phyloP scores from a whole-genome alignment of 169 alveolate species.

The Eimeria sp. region DNA sequence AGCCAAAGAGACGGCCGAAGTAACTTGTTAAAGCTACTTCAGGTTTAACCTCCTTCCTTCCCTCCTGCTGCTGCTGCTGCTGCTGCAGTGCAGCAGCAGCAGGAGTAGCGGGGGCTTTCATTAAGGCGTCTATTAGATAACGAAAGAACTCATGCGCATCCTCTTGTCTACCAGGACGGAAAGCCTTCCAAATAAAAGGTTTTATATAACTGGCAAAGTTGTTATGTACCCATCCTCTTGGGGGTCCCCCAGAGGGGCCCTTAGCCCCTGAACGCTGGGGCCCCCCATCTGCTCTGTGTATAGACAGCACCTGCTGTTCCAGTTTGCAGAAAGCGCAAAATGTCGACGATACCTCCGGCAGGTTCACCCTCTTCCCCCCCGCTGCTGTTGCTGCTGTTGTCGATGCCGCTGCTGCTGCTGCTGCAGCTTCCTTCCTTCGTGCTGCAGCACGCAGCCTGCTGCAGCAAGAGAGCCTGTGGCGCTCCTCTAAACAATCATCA shows the following conservation, averaged over 20 bases:
- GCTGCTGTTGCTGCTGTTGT: background rate
- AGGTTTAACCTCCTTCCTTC: slow-evolving; percentile 82
- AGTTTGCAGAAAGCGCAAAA: slow-evolving; percentile 87
- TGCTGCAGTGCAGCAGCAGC: slow-evolving; percentile 64
- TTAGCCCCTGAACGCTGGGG: background rate
- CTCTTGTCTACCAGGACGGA: slow-evolving; percentile 86
- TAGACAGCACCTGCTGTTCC: slow-evolving; percentile 85
- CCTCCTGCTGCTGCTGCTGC: slow-evolving; percentile 73
- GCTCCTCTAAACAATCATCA: slow-evolving; percentile 66
- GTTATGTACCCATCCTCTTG: slow-evolving; percentile 55
- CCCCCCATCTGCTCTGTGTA: slow-evolving; percentile 79
- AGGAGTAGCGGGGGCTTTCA: slow-evolving; percentile 79
- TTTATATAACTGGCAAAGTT: slow-evolving; percentile 81
- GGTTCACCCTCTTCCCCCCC: background rate
- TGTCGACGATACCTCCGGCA: background rate
- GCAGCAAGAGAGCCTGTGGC: slow-evolving; percentile 53
- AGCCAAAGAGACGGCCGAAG: slow-evolving; percentile 87
- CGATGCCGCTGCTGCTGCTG: background rate
- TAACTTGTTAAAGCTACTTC: slow-evolving; percentile 85
- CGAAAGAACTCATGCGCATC: slow-evolving; percentile 89
- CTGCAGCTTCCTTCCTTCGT: slow-evolving; percentile 28
- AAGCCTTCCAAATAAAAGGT: slow-evolving; percentile 85
- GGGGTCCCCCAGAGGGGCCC: background rate
- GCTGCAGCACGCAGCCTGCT: slow-evolving; percentile 24
- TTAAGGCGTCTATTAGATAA: slow-evolving; percentile 85